These are phyloP conservation scores for Mentha longifolia DNA, from an alignment of 257 asterid genomes.

Conservation along the genomic window DNA sequence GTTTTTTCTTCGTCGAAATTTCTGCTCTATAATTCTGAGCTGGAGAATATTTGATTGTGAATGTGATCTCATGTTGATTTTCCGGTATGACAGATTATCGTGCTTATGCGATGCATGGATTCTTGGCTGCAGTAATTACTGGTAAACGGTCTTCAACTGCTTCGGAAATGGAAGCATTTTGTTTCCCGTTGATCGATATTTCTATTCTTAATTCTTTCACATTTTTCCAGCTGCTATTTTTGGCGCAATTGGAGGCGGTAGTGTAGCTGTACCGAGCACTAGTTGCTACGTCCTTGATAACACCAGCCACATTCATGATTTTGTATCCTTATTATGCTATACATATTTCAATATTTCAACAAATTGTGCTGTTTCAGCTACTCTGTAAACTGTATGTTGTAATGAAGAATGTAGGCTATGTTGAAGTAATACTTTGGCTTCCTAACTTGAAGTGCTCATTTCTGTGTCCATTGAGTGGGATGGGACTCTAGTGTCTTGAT, in stretches of 20 bases:
- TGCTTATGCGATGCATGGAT: constrained; percentile 34
- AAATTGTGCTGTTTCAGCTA: constrained; percentile 2
- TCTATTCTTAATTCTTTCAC: constrained; percentile 19
- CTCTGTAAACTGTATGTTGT: not conserved
- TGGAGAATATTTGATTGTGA: constrained; percentile 2
- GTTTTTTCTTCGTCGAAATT: too few relatives aligned
- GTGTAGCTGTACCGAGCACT: constrained; percentile 77
- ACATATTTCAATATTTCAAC: constrained; percentile 9
- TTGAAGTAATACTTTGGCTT: constrained; percentile 5
- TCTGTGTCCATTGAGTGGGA: constrained; percentile 5
- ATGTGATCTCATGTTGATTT: constrained; percentile 37
- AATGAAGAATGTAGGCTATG: not conserved
- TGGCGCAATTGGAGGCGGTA: constrained; percentile 57
- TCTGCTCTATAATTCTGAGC: not conserved
- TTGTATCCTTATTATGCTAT: constrained; percentile 68
- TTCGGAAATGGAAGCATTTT: not conserved
- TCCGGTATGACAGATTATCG: constrained; percentile 14
- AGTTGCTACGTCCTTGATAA: constrained; percentile 79
- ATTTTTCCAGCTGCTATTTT: constrained; percentile 56
- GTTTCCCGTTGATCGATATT: not conserved
- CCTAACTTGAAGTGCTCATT: constrained; percentile 5
- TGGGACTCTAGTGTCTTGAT: not conserved
- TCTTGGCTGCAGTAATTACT: constrained; percentile 44
- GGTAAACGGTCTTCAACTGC: constrained; percentile 39
- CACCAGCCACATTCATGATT: constrained; percentile 78